phyloP scores from a whole-genome alignment of 1,284 basidiomycete species.

The Marasmius oreades region DNA sequence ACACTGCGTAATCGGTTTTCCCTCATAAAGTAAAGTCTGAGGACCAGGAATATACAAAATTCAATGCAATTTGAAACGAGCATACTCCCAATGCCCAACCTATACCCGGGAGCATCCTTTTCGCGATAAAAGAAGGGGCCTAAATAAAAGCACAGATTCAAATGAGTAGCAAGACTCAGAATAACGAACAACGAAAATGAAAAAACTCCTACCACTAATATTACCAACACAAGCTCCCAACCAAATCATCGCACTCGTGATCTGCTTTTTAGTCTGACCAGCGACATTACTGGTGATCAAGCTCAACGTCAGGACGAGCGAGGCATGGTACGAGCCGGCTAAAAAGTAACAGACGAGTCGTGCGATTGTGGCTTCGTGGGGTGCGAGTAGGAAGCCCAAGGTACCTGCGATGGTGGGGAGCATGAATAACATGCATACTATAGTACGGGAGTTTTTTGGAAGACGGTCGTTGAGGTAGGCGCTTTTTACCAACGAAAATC shows the following conservation, averaged over 20 bases:
- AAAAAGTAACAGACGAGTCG: slow-evolving; percentile 20
- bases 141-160: too few relatives aligned
- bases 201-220: slow-evolving; percentile 18
- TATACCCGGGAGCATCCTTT: slow-evolving; percentile 17
- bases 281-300: slow-evolving; percentile 20
- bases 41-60: slow-evolving; percentile 14
- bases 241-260: slow-evolving; percentile 21
- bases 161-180: background rate
- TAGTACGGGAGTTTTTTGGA: slow-evolving; percentile 19
- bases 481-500: slow-evolving; percentile 1
- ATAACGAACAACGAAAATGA: too few relatives aligned
- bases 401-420: slow-evolving; percentile 21
- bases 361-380: slow-evolving; percentile 14
- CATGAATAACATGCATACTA: slow-evolving; percentile 20
- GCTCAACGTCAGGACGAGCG: slow-evolving; percentile 19
- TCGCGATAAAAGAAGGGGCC: slow-evolving; percentile 20
- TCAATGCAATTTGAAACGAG: slow-evolving; percentile 20
- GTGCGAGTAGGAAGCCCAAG: slow-evolving; percentile 18
- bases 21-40: slow-evolving; percentile 14
- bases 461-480: slow-evolving; percentile 18
- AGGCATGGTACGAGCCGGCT: slow-evolving; percentile 20
- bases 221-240: slow-evolving; percentile 20
- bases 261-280: slow-evolving; percentile 21
- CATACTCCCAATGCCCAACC: slow-evolving; percentile 19
- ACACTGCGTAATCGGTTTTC: slow-evolving; percentile 11